Base-by-base conservation (phyloP, 495 filamentous ascomycete genomes). In the Ramalina intermedia region DNA sequence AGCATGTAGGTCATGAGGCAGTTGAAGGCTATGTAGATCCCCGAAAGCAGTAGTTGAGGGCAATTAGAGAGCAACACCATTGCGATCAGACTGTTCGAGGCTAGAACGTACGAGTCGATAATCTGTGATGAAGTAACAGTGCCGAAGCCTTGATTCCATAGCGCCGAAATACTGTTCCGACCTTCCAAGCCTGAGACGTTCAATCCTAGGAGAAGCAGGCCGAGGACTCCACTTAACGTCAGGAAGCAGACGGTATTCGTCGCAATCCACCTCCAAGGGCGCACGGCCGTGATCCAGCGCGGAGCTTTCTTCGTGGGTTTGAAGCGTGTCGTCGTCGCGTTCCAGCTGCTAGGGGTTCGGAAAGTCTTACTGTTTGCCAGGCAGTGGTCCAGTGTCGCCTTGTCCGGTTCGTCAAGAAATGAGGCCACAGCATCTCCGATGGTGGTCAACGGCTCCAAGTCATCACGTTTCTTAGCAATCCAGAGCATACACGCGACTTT, bases 341-440 rank as follows among this genome's bases (percentile, higher is more conserved):
- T 33, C 29, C 29, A 33, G 29, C 29, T 33, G 2, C 29, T 9
- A 33, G 29, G 8, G 29, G 29, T 13, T 23, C 36, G 35, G 42
- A 63, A 23, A 41, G 54, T 42, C 42, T 39, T 18, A 24, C 47
- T 62, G 53, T 23, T 47, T 39, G 17, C 54, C 41, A 43, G 58
- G 41, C 64, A 67, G 50, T 64, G 58, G 0, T 62, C 60, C 1
- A 33, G 33, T 6, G 69, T 73, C 5, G 52, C 56, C 4, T 35
- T 26, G 43, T 74, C 72, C 1, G 66, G 66, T 1, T 41, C 51
- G 2, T 61, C 53, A 11, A 80, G 54, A 50, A 75, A 76, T 1
- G 64, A 69, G 7, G 58, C 53, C 13, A 78, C 56, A 3, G 70
- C 71, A 57, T 80, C 73, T 6, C 76, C 75, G 1, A 74, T 35